These are phyloP conservation scores for Scedosporium dehoogii DNA, from an alignment of 2,329 filamentous ascomycete species.

Conservation along the genomic window DNA sequence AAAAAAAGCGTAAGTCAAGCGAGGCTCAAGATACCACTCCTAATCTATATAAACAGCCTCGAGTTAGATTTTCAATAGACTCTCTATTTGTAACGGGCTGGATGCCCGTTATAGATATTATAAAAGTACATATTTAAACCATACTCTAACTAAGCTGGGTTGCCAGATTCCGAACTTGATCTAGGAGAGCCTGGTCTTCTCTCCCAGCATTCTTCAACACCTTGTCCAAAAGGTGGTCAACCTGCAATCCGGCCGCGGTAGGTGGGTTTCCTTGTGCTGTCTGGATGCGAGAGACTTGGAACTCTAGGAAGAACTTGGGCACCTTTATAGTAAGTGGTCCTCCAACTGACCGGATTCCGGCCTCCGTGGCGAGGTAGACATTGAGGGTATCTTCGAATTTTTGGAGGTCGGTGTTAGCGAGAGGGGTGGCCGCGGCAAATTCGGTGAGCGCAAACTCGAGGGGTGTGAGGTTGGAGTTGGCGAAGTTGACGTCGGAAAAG, in stretches of 20 bases:
- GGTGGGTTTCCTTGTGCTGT: slow-evolving; percentile 47
- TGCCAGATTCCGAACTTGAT: slow-evolving; percentile 39
- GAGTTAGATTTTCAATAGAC: too few relatives aligned
- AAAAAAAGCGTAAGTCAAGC: too few relatives aligned
- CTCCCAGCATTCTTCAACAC: slow-evolving; percentile 43
- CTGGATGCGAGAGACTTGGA: slow-evolving; percentile 49
- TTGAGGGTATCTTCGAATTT: slow-evolving; percentile 44
- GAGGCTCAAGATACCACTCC: too few relatives aligned
- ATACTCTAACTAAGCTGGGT: background rate
- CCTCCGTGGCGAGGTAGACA: slow-evolving; percentile 50
- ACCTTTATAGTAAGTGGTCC: slow-evolving; percentile 48
- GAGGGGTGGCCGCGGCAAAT: slow-evolving; percentile 40
- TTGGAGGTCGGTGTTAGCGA: slow-evolving; percentile 37
- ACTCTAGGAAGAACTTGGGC: slow-evolving; percentile 52
- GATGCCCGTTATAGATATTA: too few relatives aligned
- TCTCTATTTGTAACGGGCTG: too few relatives aligned
- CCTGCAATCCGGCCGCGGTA: slow-evolving; percentile 37
- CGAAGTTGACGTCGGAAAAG: slow-evolving; percentile 49
- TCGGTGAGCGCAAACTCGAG: slow-evolving; percentile 42
- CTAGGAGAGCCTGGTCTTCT: slow-evolving; percentile 36
- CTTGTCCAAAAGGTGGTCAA: slow-evolving; percentile 49
- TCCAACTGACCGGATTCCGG: slow-evolving; percentile 42
- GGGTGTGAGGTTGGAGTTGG: slow-evolving; percentile 33
- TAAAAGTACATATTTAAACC: too few relatives aligned
- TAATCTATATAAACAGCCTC: too few relatives aligned